Conservation (phyloP, 441 rosid genomes). For the Codiaeum variegatum region DNA sequence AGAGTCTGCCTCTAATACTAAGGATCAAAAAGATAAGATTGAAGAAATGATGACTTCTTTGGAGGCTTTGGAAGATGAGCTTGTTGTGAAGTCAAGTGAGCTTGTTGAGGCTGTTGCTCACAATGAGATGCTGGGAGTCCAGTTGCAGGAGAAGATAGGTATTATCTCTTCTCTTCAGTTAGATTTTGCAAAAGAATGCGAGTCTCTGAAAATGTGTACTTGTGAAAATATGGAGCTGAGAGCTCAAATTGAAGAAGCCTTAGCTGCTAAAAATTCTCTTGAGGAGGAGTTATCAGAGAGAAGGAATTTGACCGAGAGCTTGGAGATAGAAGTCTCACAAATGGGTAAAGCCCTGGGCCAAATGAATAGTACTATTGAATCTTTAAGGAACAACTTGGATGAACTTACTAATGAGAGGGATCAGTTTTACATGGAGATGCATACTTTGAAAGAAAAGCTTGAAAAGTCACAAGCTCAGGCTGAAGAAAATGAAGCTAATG, state of each 20-base stretch:
- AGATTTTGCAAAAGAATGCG: constrained; percentile 38
- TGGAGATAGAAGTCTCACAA: constrained; percentile 73
- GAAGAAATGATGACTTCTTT: constrained; percentile 58
- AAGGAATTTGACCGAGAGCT: constrained; percentile 51
- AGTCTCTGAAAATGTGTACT: constrained; percentile 33
- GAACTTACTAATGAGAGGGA: constrained; percentile 61
- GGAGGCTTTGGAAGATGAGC: constrained; percentile 72
- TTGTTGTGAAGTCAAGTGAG: constrained; percentile 53
- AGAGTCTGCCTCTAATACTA: constrained; percentile 80
- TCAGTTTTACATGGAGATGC: constrained; percentile 52
- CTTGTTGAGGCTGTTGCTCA: constrained; percentile 56
- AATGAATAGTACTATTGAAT: constrained; percentile 59
- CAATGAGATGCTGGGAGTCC: constrained; percentile 56
- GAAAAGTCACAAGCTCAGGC: constrained; percentile 51
- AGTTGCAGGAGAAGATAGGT: constrained; percentile 63
- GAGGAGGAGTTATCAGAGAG: constrained; percentile 61
- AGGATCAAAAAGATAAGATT: constrained; percentile 72
- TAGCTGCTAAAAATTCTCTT: constrained; percentile 45
- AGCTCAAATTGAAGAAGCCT: constrained; percentile 28
- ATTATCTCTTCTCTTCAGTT: constrained; percentile 47
- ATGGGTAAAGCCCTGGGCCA: constrained; percentile 57
- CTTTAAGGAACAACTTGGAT: constrained; percentile 43
- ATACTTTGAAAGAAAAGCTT: constrained; percentile 57
- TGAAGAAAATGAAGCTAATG: constrained; percentile 66
- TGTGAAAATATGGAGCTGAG: constrained; percentile 50